Percentiles rank a stretch among this genome's conserved stretches.
Conservation (phyloP, 306 rosid genomes). For the Cucurbita argyrosperma region DNA sequence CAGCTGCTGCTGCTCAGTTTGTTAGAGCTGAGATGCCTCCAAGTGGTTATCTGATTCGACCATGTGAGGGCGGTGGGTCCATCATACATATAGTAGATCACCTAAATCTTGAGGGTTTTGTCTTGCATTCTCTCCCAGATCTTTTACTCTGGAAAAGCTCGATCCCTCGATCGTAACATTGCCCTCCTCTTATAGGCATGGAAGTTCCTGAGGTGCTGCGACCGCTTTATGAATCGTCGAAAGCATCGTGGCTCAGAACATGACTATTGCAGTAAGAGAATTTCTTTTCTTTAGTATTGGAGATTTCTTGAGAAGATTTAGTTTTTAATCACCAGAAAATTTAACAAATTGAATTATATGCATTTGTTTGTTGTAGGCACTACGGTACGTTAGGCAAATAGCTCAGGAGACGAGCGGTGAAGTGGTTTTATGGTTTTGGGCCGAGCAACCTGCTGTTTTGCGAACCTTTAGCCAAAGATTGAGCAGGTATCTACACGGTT, state of each 20-base stretch:
- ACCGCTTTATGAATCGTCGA: slow-evolving; percentile 89
- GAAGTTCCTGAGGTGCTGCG: slow-evolving; percentile 97
- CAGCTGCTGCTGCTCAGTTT: slow-evolving; percentile 65
- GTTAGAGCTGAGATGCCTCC: slow-evolving; percentile 83
- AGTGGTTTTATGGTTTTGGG: slow-evolving; percentile 88
- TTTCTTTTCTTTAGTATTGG: background rate
- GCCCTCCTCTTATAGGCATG: slow-evolving; percentile 42
- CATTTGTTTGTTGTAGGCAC: slow-evolving; percentile 40
- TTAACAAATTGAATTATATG: background rate
- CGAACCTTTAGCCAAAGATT: slow-evolving; percentile 93
- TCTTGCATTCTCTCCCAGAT: background rate
- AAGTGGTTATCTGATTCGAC: slow-evolving; percentile 89
- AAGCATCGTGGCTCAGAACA: slow-evolving; percentile 79
- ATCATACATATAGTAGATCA: slow-evolving; percentile 95
- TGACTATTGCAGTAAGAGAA: slow-evolving; percentile 76
- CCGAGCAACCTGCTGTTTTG: slow-evolving; percentile 88
- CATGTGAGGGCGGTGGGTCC: slow-evolving; percentile 98
- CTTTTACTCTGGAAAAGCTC: background rate
- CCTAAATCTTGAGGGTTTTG: slow-evolving; percentile 82
- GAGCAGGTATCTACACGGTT: slow-evolving; percentile 41
- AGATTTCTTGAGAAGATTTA: background rate
- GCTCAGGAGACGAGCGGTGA: slow-evolving; percentile 97
- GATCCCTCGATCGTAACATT: background rate
- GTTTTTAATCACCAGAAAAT: too few species aligned
- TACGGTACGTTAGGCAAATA: slow-evolving; percentile 77